These are phyloP conservation scores for Fomitopsis palustris DNA, from an alignment of 1,284 basidiomycete species.

Conservation along the genomic window DNA sequence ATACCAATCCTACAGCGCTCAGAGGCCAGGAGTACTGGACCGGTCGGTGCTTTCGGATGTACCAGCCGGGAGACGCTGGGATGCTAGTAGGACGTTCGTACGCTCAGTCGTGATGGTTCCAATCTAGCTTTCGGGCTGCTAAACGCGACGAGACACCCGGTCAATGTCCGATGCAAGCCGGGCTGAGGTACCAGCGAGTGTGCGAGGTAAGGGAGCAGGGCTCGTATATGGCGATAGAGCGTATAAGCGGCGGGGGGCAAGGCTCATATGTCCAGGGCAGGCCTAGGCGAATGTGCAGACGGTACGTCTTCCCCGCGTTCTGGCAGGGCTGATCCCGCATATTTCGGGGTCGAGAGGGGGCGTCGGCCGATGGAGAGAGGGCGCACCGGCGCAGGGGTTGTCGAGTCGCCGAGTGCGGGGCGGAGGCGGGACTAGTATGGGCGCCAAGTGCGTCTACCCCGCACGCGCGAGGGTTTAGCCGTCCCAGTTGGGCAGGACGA, in stretches of 20 bases:
- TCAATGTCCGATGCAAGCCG: neutral
- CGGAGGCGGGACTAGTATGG: constrained; percentile 2
- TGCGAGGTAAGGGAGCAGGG: neutral
- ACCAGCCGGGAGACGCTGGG: neutral
- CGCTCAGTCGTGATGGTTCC: neutral
- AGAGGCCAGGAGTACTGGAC: neutral
- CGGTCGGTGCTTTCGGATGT: neutral
- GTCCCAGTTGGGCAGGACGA: constrained; percentile 2
- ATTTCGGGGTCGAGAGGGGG: neutral
- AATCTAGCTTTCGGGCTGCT: neutral
- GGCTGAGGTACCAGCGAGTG: neutral
- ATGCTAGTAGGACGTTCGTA: neutral
- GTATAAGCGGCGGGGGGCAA: constrained; percentile 13
- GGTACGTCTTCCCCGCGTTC: neutral
- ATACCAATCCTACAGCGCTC: neutral
- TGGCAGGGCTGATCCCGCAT: neutral
- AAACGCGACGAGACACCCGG: neutral
- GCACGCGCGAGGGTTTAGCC: constrained; percentile 18
- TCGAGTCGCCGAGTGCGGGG: constrained; percentile 2
- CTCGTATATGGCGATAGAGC: constrained; percentile 16
- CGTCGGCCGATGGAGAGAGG: constrained; percentile 7
- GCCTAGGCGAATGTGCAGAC: neutral
- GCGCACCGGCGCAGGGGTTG: neutral
- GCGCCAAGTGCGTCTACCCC: constrained; percentile 13
- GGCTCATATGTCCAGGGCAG: neutral